Evolutionary conservation across 805 yeast species (phyloP).

Genomic region (Saturnispora besseyi): DNA sequence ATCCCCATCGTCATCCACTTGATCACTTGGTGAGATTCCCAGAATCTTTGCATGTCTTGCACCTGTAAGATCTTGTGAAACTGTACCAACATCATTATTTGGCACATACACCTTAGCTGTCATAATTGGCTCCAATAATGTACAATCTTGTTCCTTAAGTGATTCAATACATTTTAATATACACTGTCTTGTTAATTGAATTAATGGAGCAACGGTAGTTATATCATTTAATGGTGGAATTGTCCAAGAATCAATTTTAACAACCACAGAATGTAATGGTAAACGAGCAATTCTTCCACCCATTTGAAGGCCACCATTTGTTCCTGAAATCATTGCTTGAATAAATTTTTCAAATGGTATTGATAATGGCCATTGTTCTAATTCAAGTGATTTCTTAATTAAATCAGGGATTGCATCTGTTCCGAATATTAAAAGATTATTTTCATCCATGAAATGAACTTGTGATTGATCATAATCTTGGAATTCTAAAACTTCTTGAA

Average conservation of each 20-base stretch:
- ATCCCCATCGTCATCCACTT: slow-evolving; percentile 20
- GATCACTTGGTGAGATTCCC: slow-evolving; percentile 58
- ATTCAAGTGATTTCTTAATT: slow-evolving; percentile 17
- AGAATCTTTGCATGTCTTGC: slow-evolving; percentile 66
- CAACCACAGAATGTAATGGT: slow-evolving; percentile 51
- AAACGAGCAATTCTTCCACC: slow-evolving; percentile 57
- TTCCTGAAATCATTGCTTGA: slow-evolving; percentile 49
- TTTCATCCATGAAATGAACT: slow-evolving; percentile 37
- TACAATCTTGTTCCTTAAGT: slow-evolving; percentile 28
- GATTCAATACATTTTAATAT: slow-evolving; percentile 31
- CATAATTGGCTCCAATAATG: slow-evolving; percentile 85
- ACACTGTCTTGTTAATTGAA: slow-evolving; percentile 39
- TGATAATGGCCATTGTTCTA: slow-evolving; percentile 38
- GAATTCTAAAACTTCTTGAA: slow-evolving; percentile 21
- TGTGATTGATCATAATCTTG: slow-evolving; percentile 29
- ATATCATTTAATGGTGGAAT: slow-evolving; percentile 40
- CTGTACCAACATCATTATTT: slow-evolving; percentile 70
- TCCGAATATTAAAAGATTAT: slow-evolving; percentile 37
- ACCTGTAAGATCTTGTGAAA: slow-evolving; percentile 75
- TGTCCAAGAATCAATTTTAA: slow-evolving; percentile 43
- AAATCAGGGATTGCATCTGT: slow-evolving; percentile 18
- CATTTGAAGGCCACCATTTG: slow-evolving; percentile 50
- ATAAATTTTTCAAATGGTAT: slow-evolving; percentile 40
- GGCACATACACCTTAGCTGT: slow-evolving; percentile 54
- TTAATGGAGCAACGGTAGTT: slow-evolving; percentile 30